Evolutionary conservation across 164 flowering plant species (phyloP).

Genomic region (Nelumbo lutea): DNA sequence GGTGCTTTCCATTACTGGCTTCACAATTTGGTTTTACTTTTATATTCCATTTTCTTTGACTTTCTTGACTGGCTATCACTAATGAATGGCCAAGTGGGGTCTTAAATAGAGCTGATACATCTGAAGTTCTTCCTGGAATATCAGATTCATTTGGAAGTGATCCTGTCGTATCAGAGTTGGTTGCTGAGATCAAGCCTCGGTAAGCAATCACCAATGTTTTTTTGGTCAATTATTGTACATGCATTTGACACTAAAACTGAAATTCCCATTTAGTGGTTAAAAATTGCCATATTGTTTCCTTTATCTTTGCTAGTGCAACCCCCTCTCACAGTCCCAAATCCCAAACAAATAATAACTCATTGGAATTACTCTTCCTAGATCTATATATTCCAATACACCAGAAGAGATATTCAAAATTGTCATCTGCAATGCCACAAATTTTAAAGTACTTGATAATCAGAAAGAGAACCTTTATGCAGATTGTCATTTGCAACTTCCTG

Average conservation of each 20-base stretch:
- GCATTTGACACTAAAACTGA: background rate
- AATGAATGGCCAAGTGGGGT: conserved; percentile 96
- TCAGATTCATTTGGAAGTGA: conserved; percentile 51
- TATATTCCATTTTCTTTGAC: conserved; percentile 9
- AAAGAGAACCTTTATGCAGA: background rate
- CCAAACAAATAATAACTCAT: too few relatives aligned
- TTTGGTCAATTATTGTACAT: background rate
- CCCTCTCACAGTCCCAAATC: too few relatives aligned
- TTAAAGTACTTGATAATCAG: background rate
- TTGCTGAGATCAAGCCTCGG: conserved; percentile 91
- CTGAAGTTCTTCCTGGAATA: conserved; percentile 54
- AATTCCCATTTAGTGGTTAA: background rate
- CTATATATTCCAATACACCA: too few relatives aligned
- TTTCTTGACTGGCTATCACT: conserved; percentile 64
- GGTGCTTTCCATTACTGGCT: background rate
- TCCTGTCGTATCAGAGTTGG: conserved; percentile 64
- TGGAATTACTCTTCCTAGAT: too few relatives aligned
- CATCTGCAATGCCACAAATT: background rate
- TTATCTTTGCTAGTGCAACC: too few relatives aligned
- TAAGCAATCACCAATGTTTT: conserved; percentile 24
- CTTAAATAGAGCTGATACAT: conserved; percentile 43
- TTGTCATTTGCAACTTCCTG: too few relatives aligned
- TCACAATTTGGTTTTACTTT: background rate
- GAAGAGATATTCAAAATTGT: too few relatives aligned
- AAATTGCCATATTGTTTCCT: too few relatives aligned